Evolutionary conservation across 1,284 basidiomycete species (phyloP).

Genomic region (Vanrija sp.): DNA sequence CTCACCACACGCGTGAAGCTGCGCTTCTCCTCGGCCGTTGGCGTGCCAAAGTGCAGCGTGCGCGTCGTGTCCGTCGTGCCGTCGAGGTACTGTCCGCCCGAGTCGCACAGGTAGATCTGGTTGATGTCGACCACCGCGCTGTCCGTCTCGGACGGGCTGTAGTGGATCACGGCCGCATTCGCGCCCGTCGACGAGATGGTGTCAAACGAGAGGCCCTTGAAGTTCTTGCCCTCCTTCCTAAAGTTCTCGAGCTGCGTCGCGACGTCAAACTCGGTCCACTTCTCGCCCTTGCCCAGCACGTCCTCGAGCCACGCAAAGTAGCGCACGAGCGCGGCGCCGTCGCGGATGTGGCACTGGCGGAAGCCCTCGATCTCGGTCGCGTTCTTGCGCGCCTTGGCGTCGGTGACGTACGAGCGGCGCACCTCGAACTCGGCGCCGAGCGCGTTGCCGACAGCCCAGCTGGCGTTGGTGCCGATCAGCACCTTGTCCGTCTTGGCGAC

Average conservation of each 20-base stretch:
- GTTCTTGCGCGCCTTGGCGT: constrained; percentile 89
- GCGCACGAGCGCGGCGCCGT: constrained; percentile 76
- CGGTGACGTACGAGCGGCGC: constrained; percentile 68
- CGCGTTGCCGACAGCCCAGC: constrained; percentile 71
- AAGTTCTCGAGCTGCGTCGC: constrained; percentile 75
- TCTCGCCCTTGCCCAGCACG: constrained; percentile 61
- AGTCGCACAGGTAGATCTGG: constrained; percentile 92
- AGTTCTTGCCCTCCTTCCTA: constrained; percentile 73
- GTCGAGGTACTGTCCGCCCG: constrained; percentile 85
- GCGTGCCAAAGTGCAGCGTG: constrained; percentile 88
- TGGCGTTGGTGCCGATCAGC: constrained; percentile 66
- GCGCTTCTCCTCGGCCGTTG: constrained; percentile 74
- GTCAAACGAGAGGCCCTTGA: constrained; percentile 82
- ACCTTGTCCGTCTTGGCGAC: constrained; percentile 43
- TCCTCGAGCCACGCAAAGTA: constrained; percentile 97
- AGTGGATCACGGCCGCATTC: constrained; percentile 93
- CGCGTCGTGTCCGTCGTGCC: constrained; percentile 91
- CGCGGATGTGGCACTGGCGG: constrained; percentile 80
- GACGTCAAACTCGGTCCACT: constrained; percentile 74
- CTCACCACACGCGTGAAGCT: constrained; percentile 78
- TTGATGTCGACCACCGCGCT: constrained; percentile 72
- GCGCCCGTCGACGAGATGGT: constrained; percentile 90
- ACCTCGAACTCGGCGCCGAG: constrained; percentile 65
- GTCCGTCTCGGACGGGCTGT: constrained; percentile 69
- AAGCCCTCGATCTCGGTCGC: constrained; percentile 82